Evolutionary conservation across 2,329 filamentous ascomycete species (phyloP).

Genomic region (Fusarium vanettenii): DNA sequence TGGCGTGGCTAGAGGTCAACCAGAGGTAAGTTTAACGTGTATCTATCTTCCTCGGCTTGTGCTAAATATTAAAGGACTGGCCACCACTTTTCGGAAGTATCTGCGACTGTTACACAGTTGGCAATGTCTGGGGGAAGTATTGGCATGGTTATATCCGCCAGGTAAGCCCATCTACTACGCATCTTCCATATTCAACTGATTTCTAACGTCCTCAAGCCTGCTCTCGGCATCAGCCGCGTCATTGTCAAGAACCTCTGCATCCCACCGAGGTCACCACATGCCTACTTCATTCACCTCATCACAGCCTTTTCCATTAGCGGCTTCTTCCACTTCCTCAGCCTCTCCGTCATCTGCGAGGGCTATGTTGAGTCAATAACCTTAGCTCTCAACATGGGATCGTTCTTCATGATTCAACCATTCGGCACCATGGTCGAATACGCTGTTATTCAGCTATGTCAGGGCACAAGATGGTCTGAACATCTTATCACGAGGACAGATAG

Average conservation of each 20-base stretch:
- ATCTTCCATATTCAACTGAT: neutral
- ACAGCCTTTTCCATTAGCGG: conserved; percentile 21
- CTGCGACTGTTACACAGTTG: conserved; percentile 9
- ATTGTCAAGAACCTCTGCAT: neutral
- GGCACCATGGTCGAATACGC: conserved; percentile 1
- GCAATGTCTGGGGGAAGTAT: conserved; percentile 30
- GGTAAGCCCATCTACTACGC: neutral
- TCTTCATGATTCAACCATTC: conserved; percentile 20
- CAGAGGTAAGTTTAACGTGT: neutral
- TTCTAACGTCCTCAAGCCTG: neutral
- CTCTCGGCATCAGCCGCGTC: conserved; percentile 7
- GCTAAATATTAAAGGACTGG: conserved; percentile 13
- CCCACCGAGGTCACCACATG: neutral
- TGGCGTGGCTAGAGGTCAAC: neutral
- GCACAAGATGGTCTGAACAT: neutral
- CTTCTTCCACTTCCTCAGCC: conserved; percentile 22
- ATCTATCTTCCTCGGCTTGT: too few relatives aligned
- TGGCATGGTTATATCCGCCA: conserved; percentile 30
- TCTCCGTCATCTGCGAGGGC: conserved; percentile 16
- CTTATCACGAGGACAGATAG: neutral
- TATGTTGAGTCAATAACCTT: neutral
- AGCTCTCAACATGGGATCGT: neutral
- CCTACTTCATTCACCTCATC: conserved; percentile 18
- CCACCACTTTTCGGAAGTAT: conserved; percentile 21
- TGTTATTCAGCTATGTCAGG: neutral